Evolutionary conservation across 202 grass and related monocot genomes (phyloP), one percentile per base, ranked within the genome.

Genomic region (Thinopyrum obtusiflorum): DNA sequence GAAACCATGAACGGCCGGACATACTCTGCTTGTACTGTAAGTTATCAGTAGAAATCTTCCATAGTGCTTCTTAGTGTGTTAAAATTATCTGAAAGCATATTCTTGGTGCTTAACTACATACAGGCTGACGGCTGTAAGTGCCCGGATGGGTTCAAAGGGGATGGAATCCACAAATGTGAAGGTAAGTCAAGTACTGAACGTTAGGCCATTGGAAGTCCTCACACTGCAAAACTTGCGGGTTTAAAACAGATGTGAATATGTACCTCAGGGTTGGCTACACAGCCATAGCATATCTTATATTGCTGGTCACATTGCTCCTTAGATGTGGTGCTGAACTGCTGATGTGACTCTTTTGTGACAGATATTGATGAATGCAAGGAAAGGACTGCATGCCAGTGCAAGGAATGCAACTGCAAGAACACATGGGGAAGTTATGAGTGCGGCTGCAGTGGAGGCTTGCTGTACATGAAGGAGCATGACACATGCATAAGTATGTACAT

Each of bases 381-480:
- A 81, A 89, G 66, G 40, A 91, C 66, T 36, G 90, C 90, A 79
- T 97, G 94, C 15, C 94, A 97, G 26, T 97, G 94, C 81, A 92
- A 89, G 68, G 90, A 84, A 64, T 97, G 94, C 71, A 97, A 84
- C 66, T 97, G 94, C 86, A 92, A 92, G 83, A 97, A 97, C 83
- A 97, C 84, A 49, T 97, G 71, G 94, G 94, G 94, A 71, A 94
- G 94, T 77, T 97, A 94, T 14, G 92, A 94, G 42, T 97, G 94
- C 23, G 86, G 88, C 40, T 97, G 94, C 84, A 78, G 81, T 61
- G 88, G 90, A 21, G 92, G 88, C 47, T 72, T 94, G 82, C 84
- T 97, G 73, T 97, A 97, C 76, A 97, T 97, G 24, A 91, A 84
- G 81, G 94, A 97, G 68, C 88, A 94, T 64, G 92, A 97, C 88